Evolutionary conservation across 495 filamentous ascomycete species (phyloP).

Genomic region (Aspergillus biplanus): DNA sequence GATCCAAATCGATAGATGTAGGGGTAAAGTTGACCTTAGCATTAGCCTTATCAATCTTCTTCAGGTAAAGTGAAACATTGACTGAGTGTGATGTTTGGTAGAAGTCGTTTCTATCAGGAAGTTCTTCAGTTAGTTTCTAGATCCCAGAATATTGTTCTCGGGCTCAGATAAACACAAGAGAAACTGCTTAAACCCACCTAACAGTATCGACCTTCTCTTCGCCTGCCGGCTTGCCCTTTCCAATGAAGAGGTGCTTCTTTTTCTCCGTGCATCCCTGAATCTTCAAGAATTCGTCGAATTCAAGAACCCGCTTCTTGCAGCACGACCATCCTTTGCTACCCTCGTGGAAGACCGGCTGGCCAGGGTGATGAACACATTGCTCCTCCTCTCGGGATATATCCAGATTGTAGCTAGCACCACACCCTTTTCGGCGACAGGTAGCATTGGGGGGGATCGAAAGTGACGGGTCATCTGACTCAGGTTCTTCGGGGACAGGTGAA

Average conservation of each 20-base stretch:
- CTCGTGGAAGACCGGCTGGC: slow-evolving; percentile 90
- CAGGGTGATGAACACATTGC: slow-evolving; percentile 84
- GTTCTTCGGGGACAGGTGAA: slow-evolving; percentile 71
- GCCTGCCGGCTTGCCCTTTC: slow-evolving; percentile 65
- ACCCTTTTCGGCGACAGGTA: slow-evolving; percentile 77
- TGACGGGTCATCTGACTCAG: slow-evolving; percentile 83
- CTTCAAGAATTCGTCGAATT: slow-evolving; percentile 98
- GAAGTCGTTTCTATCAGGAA: slow-evolving; percentile 73
- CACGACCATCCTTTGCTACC: slow-evolving; percentile 96
- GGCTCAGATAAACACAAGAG: neutral
- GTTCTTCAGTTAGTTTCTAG: neutral
- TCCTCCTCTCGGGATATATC: slow-evolving; percentile 67
- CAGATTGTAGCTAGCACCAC: slow-evolving; percentile 65
- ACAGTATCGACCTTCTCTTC: slow-evolving; percentile 67
- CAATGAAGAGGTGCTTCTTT: slow-evolving; percentile 81
- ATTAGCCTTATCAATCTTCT: slow-evolving; percentile 87
- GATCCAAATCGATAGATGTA: slow-evolving; percentile 68
- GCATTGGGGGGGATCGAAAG: slow-evolving; percentile 71
- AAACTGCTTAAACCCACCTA: slow-evolving; percentile 55
- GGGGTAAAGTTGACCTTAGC: slow-evolving; percentile 70
- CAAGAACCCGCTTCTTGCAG: slow-evolving; percentile 92
- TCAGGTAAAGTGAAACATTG: slow-evolving; percentile 91
- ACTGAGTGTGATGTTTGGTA: slow-evolving; percentile 88
- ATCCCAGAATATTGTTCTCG: neutral
- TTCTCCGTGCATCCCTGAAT: slow-evolving; percentile 88